Evolutionary conservation across 257 asterid species (phyloP).

Genomic region (Anisodus tanguticus): DNA sequence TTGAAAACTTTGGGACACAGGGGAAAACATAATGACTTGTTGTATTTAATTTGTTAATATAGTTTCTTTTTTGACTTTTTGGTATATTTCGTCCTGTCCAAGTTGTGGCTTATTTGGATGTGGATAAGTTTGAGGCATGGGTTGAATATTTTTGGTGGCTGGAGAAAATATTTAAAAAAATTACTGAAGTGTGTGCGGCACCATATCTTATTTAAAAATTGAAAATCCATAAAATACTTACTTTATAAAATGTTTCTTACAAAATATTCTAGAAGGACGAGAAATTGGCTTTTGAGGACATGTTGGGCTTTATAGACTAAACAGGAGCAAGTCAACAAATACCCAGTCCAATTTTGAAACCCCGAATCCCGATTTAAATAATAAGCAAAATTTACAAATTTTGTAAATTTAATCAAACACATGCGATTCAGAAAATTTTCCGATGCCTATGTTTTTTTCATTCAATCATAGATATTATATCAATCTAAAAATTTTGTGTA

Average conservation of each 20-base stretch:
- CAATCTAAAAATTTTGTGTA: too few species aligned
- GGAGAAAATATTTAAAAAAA: neutral
- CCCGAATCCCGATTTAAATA: too few species aligned
- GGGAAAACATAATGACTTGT: constrained; percentile 20
- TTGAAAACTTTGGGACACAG: constrained; percentile 17
- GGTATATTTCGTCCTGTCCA: neutral
- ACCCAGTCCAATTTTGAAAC: too few species aligned
- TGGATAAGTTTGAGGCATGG: constrained; percentile 9
- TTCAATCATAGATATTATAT: too few species aligned
- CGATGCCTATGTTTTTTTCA: too few species aligned
- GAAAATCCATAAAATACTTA: neutral
- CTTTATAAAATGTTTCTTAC: neutral
- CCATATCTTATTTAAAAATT: neutral
- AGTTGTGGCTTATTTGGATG: constrained; percentile 13
- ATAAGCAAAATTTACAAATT: too few species aligned
- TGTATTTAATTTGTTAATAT: neutral
- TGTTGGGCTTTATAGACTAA: too few species aligned
- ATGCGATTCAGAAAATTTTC: too few species aligned
- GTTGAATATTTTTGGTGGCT: neutral
- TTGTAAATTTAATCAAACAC: too few species aligned
- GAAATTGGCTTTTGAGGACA: neutral
- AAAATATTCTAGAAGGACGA: neutral
- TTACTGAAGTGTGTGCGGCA: neutral
- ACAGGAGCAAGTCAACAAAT: too few species aligned
- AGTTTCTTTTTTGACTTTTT: constrained; percentile 28